Percentiles rank a stretch among this genome's conserved stretches.
Conservation (phyloP, 2,329 filamentous ascomycete genomes). For the Fonsecaea pedrosoi region DNA sequence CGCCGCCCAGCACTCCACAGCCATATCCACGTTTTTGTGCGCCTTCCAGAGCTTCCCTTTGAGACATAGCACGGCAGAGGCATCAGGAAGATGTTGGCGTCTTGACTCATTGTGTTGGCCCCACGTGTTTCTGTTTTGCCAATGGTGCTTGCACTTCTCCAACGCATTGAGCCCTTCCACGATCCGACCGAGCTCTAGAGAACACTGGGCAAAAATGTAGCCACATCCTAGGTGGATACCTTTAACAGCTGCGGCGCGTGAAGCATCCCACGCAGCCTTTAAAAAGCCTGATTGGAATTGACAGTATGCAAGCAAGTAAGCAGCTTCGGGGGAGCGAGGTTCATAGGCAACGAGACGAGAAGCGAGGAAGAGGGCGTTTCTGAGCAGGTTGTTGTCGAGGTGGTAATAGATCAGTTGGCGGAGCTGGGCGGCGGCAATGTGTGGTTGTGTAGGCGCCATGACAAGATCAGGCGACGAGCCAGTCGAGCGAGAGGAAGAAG, state of each 20-base stretch:
- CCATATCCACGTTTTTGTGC: slow-evolving; percentile 80
- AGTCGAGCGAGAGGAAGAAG: background rate
- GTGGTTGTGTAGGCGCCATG: slow-evolving; percentile 63
- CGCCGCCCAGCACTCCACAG: slow-evolving; percentile 85
- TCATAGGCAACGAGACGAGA: slow-evolving; percentile 86
- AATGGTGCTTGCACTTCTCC: slow-evolving; percentile 79
- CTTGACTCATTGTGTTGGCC: slow-evolving; percentile 81
- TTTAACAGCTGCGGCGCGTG: slow-evolving; percentile 72
- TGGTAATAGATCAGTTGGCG: slow-evolving; percentile 72
- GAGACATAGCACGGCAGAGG: slow-evolving; percentile 80
- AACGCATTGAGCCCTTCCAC: slow-evolving; percentile 82
- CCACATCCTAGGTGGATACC: slow-evolving; percentile 83
- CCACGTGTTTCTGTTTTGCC: slow-evolving; percentile 76
- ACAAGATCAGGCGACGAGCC: slow-evolving; percentile 11
- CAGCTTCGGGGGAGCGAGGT: slow-evolving; percentile 76
- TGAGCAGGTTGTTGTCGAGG: slow-evolving; percentile 86
- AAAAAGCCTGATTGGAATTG: slow-evolving; percentile 82
- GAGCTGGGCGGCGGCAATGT: slow-evolving; percentile 63
- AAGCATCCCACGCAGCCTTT: slow-evolving; percentile 84
- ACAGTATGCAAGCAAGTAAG: slow-evolving; percentile 83
- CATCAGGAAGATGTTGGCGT: slow-evolving; percentile 78
- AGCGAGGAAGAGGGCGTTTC: slow-evolving; percentile 93
- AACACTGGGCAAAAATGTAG: slow-evolving; percentile 90
- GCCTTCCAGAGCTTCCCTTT: slow-evolving; percentile 86
- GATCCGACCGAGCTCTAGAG: slow-evolving; percentile 76